Percentiles rank a stretch among this genome's conserved stretches.
Evolutionary conservation across 495 filamentous ascomycete genomes (phyloP).

Genomic region (Daldinia caldariorum): DNA sequence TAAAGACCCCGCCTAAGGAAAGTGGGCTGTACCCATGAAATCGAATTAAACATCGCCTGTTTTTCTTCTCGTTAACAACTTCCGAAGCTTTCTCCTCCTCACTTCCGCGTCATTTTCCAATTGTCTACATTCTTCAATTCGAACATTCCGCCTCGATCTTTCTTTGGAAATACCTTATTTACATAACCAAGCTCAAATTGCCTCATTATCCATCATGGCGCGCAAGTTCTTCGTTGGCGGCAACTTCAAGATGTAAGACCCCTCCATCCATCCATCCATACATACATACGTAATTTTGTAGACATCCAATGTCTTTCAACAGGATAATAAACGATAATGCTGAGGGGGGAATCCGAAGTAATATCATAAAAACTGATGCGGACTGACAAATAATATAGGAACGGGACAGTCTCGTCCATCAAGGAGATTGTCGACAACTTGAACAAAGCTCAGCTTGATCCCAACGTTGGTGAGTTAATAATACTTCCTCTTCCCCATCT

Average conservation of each 20-base stretch:
- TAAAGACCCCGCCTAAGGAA: conserved; percentile 17
- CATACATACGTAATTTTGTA: conserved; percentile 12
- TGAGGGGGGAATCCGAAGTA: not conserved
- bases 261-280: conserved; percentile 35
- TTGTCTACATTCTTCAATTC: conserved; percentile 17
- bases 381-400: conserved; percentile 64
- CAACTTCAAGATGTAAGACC: conserved; percentile 95
- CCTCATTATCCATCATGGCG: conserved; percentile 69
- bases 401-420: conserved; percentile 87
- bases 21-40: conserved; percentile 26
- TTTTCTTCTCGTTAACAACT: conserved; percentile 10
- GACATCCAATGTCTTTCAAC: not conserved
- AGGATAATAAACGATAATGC: not conserved
- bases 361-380: conserved; percentile 21
- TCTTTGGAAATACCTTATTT: conserved; percentile 7
- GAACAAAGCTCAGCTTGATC: conserved; percentile 78
- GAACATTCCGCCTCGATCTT: not conserved
- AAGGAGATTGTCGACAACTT: conserved; percentile 87
- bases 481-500: not conserved
- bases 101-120: conserved; percentile 37
- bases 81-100: conserved; percentile 18
- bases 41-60: conserved; percentile 19
- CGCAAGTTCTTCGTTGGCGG: conserved; percentile 99
- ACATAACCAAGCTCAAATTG: conserved; percentile 6
- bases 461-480: conserved; percentile 67